phyloP scores from a whole-genome alignment of 148 eudicot genomes.

The Gaultheria prostrata region DNA sequence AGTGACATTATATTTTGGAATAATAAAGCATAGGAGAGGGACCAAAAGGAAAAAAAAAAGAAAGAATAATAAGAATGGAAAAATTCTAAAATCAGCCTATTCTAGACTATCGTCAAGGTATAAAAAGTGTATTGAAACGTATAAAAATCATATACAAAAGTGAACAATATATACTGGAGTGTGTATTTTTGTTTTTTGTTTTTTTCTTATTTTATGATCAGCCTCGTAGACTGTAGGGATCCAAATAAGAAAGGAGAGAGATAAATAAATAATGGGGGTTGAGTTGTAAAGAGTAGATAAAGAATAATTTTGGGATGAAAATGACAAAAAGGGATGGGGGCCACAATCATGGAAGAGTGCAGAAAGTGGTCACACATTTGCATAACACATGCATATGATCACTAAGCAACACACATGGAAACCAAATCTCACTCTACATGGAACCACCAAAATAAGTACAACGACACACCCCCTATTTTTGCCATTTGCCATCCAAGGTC shows the following conservation, averaged over 20 bases:
- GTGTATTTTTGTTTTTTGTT: too few species aligned
- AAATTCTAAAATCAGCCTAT: too few species aligned
- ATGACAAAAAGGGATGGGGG: conserved; percentile 15
- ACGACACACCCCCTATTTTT: conserved; percentile 3
- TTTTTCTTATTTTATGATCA: too few species aligned
- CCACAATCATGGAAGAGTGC: conserved; percentile 2
- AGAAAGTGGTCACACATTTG: conserved; percentile 9
- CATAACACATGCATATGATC: conserved; percentile 17
- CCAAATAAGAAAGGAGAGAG: too few species aligned
- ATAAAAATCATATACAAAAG: too few species aligned
- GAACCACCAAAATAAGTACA: conserved; percentile 2
- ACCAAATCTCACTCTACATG: conserved; percentile 1
- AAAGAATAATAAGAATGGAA: not conserved
- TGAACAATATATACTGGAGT: too few species aligned
- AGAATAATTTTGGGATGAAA: not conserved
- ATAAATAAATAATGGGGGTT: not conserved
- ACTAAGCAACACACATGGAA: conserved; percentile 18
- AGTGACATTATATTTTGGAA: conserved; percentile 5
- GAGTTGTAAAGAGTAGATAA: conserved; percentile 9
- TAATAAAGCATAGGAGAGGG: not conserved
- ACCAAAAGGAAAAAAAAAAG: not conserved
- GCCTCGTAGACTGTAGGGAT: too few species aligned
- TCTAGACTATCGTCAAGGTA: too few species aligned
- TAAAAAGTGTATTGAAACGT: too few species aligned
- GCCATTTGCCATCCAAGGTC: conserved; percentile 18